Evolutionary conservation across 768 basidiomycete species (phyloP).

Genomic region (Rhodotorula babjevae): DNA sequence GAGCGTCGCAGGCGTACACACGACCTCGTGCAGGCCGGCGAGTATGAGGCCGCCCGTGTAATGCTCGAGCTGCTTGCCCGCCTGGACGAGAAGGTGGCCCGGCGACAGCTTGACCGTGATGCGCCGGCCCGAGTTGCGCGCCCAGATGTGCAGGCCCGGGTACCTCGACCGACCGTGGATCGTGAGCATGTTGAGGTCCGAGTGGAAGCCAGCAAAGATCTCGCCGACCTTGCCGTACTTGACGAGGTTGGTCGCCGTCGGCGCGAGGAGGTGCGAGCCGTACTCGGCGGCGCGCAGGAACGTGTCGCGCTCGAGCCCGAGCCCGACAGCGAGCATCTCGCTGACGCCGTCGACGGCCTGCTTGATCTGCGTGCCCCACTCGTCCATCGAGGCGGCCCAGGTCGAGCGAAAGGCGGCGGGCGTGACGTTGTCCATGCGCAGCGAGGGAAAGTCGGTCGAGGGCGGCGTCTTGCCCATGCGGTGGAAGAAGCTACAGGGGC

Average conservation of each 20-base stretch:
- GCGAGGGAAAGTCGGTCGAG: slow-evolving; percentile 57
- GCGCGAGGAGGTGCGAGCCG: slow-evolving; percentile 88
- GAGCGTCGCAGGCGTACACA: slow-evolving; percentile 74
- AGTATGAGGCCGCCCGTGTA: slow-evolving; percentile 63
- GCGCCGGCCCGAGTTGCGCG: slow-evolving; percentile 83
- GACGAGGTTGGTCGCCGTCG: slow-evolving; percentile 82
- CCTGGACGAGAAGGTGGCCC: slow-evolving; percentile 83
- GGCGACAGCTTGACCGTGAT: slow-evolving; percentile 80
- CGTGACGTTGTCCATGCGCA: slow-evolving; percentile 77
- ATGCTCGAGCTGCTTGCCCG: slow-evolving; percentile 84
- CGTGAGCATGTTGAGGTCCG: slow-evolving; percentile 89
- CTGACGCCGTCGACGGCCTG: slow-evolving; percentile 77
- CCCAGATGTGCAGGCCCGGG: slow-evolving; percentile 90
- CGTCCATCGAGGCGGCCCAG: slow-evolving; percentile 72
- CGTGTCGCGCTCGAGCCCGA: slow-evolving; percentile 64
- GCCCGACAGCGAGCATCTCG: slow-evolving; percentile 78
- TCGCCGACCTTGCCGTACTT: slow-evolving; percentile 74
- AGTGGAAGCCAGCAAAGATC: slow-evolving; percentile 89
- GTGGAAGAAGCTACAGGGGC: slow-evolving; percentile 44
- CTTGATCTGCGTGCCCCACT: slow-evolving; percentile 86
- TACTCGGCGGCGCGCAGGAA: slow-evolving; percentile 78
- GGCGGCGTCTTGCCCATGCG: slow-evolving; percentile 48
- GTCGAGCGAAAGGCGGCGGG: slow-evolving; percentile 61
- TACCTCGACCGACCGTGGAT: slow-evolving; percentile 81
- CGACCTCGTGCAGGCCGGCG: slow-evolving; percentile 92